phyloP scores from a whole-genome alignment of 169 alveolate genomes.

The Plasmodium billcollinsi region DNA sequence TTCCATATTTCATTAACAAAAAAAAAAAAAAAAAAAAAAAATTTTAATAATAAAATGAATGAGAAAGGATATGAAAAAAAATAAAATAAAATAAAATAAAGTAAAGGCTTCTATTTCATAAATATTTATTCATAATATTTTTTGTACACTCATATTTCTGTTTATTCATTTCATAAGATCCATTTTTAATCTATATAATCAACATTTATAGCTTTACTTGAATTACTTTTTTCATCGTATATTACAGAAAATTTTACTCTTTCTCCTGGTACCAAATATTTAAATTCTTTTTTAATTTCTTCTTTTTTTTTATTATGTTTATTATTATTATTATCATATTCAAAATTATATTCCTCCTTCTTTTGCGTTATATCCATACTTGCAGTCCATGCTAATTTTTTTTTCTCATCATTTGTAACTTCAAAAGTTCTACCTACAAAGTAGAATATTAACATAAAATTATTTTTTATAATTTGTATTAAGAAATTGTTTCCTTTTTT shows the following conservation, averaged over 20 bases:
- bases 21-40: too few relatives aligned
- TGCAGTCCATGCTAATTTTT: constrained; percentile 41
- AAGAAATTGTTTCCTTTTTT: too few relatives aligned
- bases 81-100: too few relatives aligned
- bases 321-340: background rate
- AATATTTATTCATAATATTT: too few relatives aligned
- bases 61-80: too few relatives aligned
- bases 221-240: constrained; percentile 34
- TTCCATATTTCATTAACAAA: too few relatives aligned
- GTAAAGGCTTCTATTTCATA: too few relatives aligned
- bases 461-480: background rate
- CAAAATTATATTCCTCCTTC: constrained; percentile 25
- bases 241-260: constrained; percentile 43
- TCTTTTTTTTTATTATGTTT: constrained; percentile 9
- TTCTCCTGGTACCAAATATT: constrained; percentile 65
- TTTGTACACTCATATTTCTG: too few relatives aligned
- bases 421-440: constrained; percentile 32
- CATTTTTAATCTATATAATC: constrained; percentile 31
- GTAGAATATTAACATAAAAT: background rate
- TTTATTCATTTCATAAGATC: background rate
- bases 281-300: constrained; percentile 46
- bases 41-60: too few relatives aligned
- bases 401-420: constrained; percentile 46
- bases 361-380: constrained; percentile 4
- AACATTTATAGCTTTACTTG: constrained; percentile 55